Evolutionary conservation across 2,329 filamentous ascomycete species (phyloP).

Genomic region (Pseudogymnoascus sp.): DNA sequence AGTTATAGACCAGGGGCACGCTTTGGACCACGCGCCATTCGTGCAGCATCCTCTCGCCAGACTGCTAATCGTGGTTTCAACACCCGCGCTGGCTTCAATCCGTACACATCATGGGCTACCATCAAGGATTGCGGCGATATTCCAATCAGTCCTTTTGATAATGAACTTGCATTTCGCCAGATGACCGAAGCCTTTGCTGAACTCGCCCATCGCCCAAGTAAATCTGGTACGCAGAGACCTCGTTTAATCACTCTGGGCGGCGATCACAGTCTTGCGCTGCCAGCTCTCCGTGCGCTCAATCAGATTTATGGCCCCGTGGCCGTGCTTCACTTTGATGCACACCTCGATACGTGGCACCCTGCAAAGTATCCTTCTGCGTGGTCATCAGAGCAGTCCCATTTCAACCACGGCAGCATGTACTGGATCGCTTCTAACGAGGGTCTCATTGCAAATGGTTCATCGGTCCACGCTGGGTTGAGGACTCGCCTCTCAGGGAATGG

Average conservation of each 20-base stretch:
- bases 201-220: conserved; percentile 39
- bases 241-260: conserved; percentile 64
- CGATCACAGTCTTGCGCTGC: conserved; percentile 63
- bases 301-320: conserved; percentile 56
- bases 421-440: conserved; percentile 79
- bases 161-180: conserved; percentile 68
- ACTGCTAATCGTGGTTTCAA: conserved; percentile 76
- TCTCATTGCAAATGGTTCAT: conserved; percentile 63
- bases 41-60: conserved; percentile 73
- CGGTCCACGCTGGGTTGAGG: conserved; percentile 75
- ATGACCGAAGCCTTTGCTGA: conserved; percentile 76
- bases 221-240: conserved; percentile 25
- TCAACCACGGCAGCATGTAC: conserved; percentile 89
- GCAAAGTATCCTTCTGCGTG: conserved; percentile 72
- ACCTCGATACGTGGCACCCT: conserved; percentile 28
- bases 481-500: conserved; percentile 62
- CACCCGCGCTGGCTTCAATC: conserved; percentile 71
- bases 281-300: conserved; percentile 58
- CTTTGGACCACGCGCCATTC: conserved; percentile 82
- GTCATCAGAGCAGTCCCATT: conserved; percentile 60
- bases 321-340: conserved; percentile 66
- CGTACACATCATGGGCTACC: conserved; percentile 68
- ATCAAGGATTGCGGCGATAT: conserved; percentile 89
- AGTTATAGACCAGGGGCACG: conserved; percentile 64
- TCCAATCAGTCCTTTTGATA: conserved; percentile 79